A percentile compares a stretch with the other conserved stretches of the same genome.
Evolutionary conservation across 2,329 filamentous ascomycete species (phyloP).

Genomic region (Ophiognomonia clavigignenti-juglandacearum): DNA sequence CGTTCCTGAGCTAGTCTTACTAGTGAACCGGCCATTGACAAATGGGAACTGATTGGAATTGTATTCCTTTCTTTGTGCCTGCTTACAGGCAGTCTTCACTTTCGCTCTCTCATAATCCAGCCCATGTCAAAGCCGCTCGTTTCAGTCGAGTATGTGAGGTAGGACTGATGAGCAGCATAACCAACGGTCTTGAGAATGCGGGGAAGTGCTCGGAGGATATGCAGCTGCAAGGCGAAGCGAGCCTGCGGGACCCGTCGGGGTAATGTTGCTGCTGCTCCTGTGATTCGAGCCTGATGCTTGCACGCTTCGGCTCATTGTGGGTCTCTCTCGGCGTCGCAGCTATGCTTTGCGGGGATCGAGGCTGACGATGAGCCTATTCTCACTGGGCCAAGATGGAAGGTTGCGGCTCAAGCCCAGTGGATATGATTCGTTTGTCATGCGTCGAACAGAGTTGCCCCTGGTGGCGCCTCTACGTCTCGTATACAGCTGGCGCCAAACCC

Average conservation of each 20-base stretch:
- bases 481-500: too few species aligned
- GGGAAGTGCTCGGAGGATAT: not conserved
- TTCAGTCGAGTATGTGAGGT: too few species aligned
- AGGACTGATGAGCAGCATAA: too few species aligned
- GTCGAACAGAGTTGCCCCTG: too few species aligned
- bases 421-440: too few species aligned
- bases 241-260: not conserved
- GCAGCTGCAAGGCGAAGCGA: not conserved
- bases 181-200: too few species aligned
- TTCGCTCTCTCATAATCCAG: too few species aligned
- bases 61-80: too few species aligned
- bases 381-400: too few species aligned
- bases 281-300: constrained; percentile 3
- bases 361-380: not conserved
- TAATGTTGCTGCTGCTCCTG: not conserved
- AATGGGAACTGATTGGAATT: constrained; percentile 8
- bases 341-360: constrained; percentile 14
- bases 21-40: constrained; percentile 5
- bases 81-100: too few species aligned
- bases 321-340: not conserved
- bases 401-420: too few species aligned
- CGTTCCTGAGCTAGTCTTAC: not conserved
- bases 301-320: constrained; percentile 15
- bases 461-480: too few species aligned
- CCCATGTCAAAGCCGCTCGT: not conserved